These are phyloP conservation scores for Penicillium sumatraense DNA, from an alignment of 2,329 filamentous ascomycete species.

Conservation along the genomic window DNA sequence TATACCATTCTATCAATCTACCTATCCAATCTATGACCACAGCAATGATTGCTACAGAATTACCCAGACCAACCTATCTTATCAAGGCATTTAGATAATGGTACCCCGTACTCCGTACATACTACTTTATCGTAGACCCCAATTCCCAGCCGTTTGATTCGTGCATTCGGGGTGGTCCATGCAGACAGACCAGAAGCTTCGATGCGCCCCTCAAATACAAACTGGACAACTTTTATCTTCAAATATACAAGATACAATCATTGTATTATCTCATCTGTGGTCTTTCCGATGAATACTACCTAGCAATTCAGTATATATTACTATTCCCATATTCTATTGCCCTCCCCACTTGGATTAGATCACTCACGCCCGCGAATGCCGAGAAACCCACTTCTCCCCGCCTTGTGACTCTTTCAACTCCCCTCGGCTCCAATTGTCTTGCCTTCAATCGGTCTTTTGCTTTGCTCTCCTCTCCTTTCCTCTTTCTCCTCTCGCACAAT, in stretches of 20 bases:
- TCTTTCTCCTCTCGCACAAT: slow-evolving; percentile 10
- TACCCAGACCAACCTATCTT: background rate
- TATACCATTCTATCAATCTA: background rate
- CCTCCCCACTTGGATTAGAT: no score
- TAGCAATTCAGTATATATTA: background rate
- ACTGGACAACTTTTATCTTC: no score
- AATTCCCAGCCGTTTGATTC: background rate
- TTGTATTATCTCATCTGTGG: no score
- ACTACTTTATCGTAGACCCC: no score
- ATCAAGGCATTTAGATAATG: no score
- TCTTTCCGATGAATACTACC: background rate
- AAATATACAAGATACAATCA: no score
- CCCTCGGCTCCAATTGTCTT: slow-evolving; percentile 2
- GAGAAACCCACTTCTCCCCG: slow-evolving; percentile 22
- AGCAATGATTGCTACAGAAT: background rate
- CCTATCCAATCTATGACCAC: background rate
- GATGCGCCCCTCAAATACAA: background rate
- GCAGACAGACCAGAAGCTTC: slow-evolving; percentile 2
- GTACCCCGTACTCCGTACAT: no score
- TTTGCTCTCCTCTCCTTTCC: background rate
- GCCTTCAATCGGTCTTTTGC: no score
- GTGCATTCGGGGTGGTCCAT: background rate
- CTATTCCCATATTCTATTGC: background rate
- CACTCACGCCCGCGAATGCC: slow-evolving; percentile 1
- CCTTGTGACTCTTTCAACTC: slow-evolving; percentile 3